These are phyloP conservation scores for Starmerella asiatica DNA, from an alignment of 805 yeast genomes.

Conservation along the genomic window DNA sequence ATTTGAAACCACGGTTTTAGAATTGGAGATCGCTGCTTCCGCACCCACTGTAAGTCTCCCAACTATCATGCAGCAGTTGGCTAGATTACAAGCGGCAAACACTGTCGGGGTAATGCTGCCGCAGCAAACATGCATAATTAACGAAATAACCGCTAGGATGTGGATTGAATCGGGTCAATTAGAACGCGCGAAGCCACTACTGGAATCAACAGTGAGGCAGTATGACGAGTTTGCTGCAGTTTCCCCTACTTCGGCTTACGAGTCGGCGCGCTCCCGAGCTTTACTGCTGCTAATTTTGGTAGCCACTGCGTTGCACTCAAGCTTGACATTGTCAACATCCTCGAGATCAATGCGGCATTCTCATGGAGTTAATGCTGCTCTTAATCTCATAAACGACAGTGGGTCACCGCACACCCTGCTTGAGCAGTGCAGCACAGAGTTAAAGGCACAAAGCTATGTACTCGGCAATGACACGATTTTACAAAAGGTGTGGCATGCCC, in stretches of 20 bases:
- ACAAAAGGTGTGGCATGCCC: neutral
- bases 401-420: neutral
- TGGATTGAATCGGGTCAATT: neutral
- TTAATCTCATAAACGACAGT: neutral
- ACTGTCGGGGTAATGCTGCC: neutral
- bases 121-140: neutral
- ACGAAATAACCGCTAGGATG: conserved; percentile 1
- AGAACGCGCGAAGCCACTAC: neutral
- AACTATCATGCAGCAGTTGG: neutral
- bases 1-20: neutral
- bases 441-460: neutral
- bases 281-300: conserved; percentile 2
- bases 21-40: neutral
- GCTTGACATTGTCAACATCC: neutral
- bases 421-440: neutral
- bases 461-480: neutral
- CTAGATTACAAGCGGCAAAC: neutral
- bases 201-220: conserved; percentile 1
- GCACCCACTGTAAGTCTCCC: neutral
- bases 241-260: neutral
- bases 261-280: neutral
- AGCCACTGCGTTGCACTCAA: neutral
- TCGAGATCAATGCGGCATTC: neutral
- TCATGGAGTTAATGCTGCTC: neutral
- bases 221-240: conserved; percentile 1